phyloP scores from a whole-genome alignment of 345 rosid genomes.

The Abelmoschus esculentus region DNA sequence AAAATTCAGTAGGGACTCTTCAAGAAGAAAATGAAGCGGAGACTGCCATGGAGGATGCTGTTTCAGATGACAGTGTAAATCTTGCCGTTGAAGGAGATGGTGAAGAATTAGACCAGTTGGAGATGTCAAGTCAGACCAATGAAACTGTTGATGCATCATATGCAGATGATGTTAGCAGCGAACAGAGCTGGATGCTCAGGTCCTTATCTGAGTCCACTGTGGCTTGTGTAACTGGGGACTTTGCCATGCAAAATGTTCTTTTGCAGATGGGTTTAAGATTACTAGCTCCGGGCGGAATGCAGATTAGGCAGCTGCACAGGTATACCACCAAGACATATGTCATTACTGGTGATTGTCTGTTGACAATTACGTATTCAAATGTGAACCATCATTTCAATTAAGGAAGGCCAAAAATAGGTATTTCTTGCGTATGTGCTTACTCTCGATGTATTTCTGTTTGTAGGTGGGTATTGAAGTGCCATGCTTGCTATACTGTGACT shows the following conservation, averaged over 20 bases:
- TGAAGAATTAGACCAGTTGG: too few relatives aligned
- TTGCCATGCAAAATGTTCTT: slow-evolving; percentile 92
- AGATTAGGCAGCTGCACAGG: slow-evolving; percentile 83
- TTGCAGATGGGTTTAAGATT: slow-evolving; percentile 91
- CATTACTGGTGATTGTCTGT: neutral
- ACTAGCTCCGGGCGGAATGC: slow-evolving; percentile 84
- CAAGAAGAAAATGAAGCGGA: slow-evolving; percentile 24
- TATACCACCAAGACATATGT: slow-evolving; percentile 14
- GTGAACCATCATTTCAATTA: neutral
- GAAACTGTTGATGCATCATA: slow-evolving; percentile 23
- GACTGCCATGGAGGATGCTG: slow-evolving; percentile 1
- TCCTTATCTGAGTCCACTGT: slow-evolving; percentile 88
- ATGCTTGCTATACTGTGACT: slow-evolving; percentile 89
- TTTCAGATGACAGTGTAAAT: too few relatives aligned
- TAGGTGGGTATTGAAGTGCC: slow-evolving; percentile 94
- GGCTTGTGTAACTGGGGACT: slow-evolving; percentile 88
- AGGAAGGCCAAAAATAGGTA: too few relatives aligned
- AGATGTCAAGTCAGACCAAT: too few relatives aligned
- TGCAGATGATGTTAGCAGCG: slow-evolving; percentile 63
- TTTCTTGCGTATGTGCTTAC: slow-evolving; percentile 1
- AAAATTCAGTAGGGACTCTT: slow-evolving; percentile 23
- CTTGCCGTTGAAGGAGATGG: too few relatives aligned
- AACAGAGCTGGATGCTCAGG: slow-evolving; percentile 79
- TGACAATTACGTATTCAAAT: neutral
- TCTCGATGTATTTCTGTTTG: slow-evolving; percentile 4